Conservation (phyloP, 306 rosid species). For the Erythrophleum fordii region DNA sequence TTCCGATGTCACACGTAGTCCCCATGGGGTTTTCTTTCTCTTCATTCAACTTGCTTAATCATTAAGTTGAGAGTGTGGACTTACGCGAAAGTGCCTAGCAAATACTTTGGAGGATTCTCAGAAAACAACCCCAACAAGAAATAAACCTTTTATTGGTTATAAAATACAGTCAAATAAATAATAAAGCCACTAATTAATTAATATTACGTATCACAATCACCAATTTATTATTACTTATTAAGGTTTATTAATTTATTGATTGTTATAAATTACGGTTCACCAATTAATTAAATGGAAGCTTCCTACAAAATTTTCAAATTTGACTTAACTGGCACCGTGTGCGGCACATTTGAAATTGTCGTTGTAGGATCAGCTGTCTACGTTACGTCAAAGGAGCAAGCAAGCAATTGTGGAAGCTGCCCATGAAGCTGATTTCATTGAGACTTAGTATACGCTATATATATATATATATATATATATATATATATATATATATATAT, state of each 20-base stretch:
- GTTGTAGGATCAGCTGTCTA: background rate
- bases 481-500: no score
- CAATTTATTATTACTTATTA: background rate
- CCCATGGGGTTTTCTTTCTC: conserved; percentile 30
- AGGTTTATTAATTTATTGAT: background rate
- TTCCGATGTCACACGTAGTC: conserved; percentile 33
- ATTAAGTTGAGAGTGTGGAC: conserved; percentile 18
- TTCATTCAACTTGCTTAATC: conserved; percentile 39
- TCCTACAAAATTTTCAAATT: background rate
- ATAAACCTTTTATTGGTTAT: background rate
- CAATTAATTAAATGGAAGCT: background rate
- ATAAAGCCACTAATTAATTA: background rate
- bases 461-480: no score
- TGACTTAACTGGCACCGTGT: background rate
- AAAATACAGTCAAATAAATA: background rate
- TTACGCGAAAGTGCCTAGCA: conserved; percentile 40
- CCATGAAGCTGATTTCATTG: background rate
- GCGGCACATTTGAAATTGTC: background rate
- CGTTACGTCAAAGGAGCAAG: background rate
- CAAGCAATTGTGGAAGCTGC: background rate
- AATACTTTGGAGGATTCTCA: conserved; percentile 32
- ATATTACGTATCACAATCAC: background rate
- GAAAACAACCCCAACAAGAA: background rate
- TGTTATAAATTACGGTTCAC: background rate
- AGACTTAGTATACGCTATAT: background rate